These are phyloP conservation scores for Russula compacta DNA, from an alignment of 768 basidiomycete genomes.

Conservation along the genomic window DNA sequence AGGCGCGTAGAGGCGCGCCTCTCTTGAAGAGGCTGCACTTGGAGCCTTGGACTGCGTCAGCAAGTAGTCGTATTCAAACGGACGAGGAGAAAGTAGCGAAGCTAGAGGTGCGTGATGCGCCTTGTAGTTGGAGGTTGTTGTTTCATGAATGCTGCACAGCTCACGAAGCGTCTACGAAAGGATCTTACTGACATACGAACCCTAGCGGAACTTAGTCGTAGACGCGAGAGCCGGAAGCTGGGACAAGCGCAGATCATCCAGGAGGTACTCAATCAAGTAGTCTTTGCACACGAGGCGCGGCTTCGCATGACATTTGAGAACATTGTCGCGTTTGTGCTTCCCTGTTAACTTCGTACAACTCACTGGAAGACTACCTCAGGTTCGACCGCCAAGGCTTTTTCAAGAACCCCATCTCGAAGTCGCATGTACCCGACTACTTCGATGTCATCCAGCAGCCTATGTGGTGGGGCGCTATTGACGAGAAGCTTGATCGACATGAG, in stretches of 20 bases:
- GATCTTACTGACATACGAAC: conserved; percentile 70
- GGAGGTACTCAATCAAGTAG: conserved; percentile 46
- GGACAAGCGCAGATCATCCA: conserved; percentile 59
- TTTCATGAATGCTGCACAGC: conserved; percentile 27
- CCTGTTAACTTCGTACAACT: neutral
- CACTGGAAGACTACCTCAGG: conserved; percentile 31
- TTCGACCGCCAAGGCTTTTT: conserved; percentile 70
- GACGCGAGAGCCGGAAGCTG: conserved; percentile 77
- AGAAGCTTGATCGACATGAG: conserved; percentile 70
- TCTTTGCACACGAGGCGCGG: conserved; percentile 58
- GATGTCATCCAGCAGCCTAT: conserved; percentile 80
- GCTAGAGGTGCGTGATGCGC: conserved; percentile 51
- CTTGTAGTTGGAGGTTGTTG: neutral
- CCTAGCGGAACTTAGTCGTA: conserved; percentile 56
- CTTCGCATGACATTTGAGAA: conserved; percentile 61
- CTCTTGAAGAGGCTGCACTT: conserved; percentile 86
- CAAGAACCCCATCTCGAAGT: conserved; percentile 69
- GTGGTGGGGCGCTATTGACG: conserved; percentile 78
- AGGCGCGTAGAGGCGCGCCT: conserved; percentile 88
- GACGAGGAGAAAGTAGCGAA: conserved; percentile 79
- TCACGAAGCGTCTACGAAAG: conserved; percentile 52
- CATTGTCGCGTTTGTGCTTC: conserved; percentile 51
- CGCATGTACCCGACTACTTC: conserved; percentile 84
- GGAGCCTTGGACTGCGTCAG: conserved; percentile 92
- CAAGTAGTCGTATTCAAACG: conserved; percentile 51